Evolutionary conservation across 2,329 filamentous ascomycete genomes (phyloP), one percentile per base, ranked within the genome.

Genomic region (Clonostachys sp.): DNA sequence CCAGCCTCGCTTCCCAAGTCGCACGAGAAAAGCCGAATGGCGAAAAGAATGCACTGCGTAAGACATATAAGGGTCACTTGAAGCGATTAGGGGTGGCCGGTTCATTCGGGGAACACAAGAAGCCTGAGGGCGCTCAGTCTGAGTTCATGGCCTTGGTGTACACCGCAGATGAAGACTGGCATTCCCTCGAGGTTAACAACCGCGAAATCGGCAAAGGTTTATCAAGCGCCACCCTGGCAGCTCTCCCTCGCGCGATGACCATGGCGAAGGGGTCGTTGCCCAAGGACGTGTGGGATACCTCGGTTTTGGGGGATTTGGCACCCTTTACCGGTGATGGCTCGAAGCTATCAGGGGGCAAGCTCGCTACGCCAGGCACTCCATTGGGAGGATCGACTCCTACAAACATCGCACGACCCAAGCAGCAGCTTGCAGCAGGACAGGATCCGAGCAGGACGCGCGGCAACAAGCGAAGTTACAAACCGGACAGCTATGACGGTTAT

Each of bases 401-500:
- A 35, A 17, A 39, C 36, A 45, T 14, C 30, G 8, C 60, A 38
- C 64, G 72, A 24, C 55, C 67, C 46, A 74, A 74, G 61, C 60
- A 56, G 33, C 65, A 59, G 34, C 66, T 67, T 39, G 50, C 63
- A 18, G 57, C 65, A 30, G 65, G 61, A n/a, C 64, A 73, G 34
- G 75, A 80, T 47, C 65, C 68, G 12, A 64, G 71, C 38, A 74
- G 87, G 47, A 81, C 85, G 55, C 77, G 87, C 43, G 72, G 75
- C 47, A 76, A 80, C 51, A 89, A 87, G 71, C 78, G 88, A 43
- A 80, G 83, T 52, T 91, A 91, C 60, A 83, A 84, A 38, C 87
- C 91, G 53, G 79, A 75, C 56, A 88, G 84, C 57, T 91, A 80
- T 59, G 83, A 87, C 57, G 87, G 87, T 40, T 91, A 91, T 57